Base-by-base conservation (phyloP, 2,329 filamentous ascomycete species). In the Ophiostoma himal-ulmi region DNA sequence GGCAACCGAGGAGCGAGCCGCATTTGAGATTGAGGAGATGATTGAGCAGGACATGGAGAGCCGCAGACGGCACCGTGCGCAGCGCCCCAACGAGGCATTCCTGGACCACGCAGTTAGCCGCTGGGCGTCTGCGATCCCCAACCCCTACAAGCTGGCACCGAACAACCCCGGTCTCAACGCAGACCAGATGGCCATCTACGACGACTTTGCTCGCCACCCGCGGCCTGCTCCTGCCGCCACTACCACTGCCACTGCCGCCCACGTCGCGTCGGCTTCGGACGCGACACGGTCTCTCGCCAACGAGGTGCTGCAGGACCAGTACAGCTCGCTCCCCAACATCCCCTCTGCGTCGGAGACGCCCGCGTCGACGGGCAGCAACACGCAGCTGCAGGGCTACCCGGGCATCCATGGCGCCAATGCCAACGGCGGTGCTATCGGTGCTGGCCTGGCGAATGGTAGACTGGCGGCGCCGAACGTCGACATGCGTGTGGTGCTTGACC, bases 141-240 rank as follows among this genome's bases (percentile, higher is more conserved):
- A 95, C 75, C 95, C 95, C 0, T 99, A 93, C 82, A 93, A 95
- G 76, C 87, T 97, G 75, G 90, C 91, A 52, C 89, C 92, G 14
- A 86, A 79, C 72, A 77, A 83, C 70, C 79, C 80, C 68, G 94
- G 94, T 5, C 82, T 99, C 68, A 98, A 97, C 76, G 85, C 91
- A 34, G 93, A 97, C 76, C 95, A 99, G 77, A 88, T 98, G 82
- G 92, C 92, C 13, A 96, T 99, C 36, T 99, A 99, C 77, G 94
- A 98, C 76, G 94, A 98, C 73, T 99, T 99, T 79, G 93, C 92
- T 11, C 86, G 93, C 70, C 93, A 96, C 77, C 90, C 92, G 37
- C 90, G 93, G 70, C 71, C 41, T 36, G 44, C 41, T 1, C 10
- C 67, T 6, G 66, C 67, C 4, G 67, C 67, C 11, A 67, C n/a